Base-by-base conservation (phyloP, 1,139 yeast genomes). In the Saccharomycopsis hybrid region DNA sequence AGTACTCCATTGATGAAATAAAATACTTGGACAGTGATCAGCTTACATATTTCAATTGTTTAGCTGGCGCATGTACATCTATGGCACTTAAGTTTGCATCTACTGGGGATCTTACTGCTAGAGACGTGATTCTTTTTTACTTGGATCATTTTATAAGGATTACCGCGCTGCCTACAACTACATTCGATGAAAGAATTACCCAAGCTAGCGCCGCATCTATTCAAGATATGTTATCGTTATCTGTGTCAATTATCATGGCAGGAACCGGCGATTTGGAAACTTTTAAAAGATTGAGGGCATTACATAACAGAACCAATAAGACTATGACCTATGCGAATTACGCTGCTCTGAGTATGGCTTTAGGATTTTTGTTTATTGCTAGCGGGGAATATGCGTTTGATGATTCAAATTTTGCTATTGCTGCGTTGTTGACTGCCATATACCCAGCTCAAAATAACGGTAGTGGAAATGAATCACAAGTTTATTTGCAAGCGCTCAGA, bases 321-420 rank as follows among this genome's bases (percentile, higher is more conserved):
- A 71, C 70, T 18, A 67, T 72, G 50, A 72, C 73, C 2, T 88
- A 77, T 63, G 95, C 96, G 0, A 77, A 80, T 55, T 86, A 77
- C 61, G 78, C 87, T 80, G 89, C 94, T 0, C 73, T 82, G 2
- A 88, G 85, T 59, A 76, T 87, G 71, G 87, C 96, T 0, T 66
- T 92, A 44, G 99, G 99, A 1, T 80, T 90, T 57, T 68, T 92
- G 50, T 90, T 92, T 61, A 66, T 92, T 42, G 96, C 97, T 0
- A 95, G 96, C 3, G 97, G 97, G 0, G 96, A 88, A 63, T 88
- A 80, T 66, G 92, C 95, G 0, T 77, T 92, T 56, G 74, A 78
- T 33, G 74, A 74, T 41, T 72, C 82, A 9, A 76, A 80, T 56
- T 73, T 88, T 59, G 80, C 86, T 4, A 71, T 85, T 54, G 95